Base-by-base conservation (phyloP, 2,329 filamentous ascomycete species). In the Fusarium praegraminearum region DNA sequence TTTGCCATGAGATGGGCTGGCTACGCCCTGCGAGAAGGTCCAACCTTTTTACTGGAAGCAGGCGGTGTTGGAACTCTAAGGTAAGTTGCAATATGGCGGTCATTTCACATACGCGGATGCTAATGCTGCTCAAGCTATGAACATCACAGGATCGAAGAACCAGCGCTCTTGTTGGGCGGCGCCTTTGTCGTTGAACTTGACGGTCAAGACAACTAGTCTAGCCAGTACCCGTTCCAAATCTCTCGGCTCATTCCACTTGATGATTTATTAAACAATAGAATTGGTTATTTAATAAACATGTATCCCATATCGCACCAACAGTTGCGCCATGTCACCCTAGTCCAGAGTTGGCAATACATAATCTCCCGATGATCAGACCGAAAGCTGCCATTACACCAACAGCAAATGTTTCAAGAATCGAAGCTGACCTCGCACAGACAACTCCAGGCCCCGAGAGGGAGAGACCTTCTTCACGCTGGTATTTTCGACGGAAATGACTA, bases 1-100 rank as follows among this genome's bases (percentile, higher is more conserved):
- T 93, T 98, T 78, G 94, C 94, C 9, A 93, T 95, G 84, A 86
- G 94, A 33, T 98, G 94, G 94, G 86, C 90, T 1, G 88, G 89
- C 0, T 91, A 91, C 81, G 84, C 87, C 15, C 83, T 98, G 62
- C 86, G 88, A 57, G 90, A 93, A 51, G 93, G 91, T 10, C 91
- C 93, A 40, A 87, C 90, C 8, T 89, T 98, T 77, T 84, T 97
- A 65, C 82, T 98, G n/a, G 94, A 98, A 78, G 92, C 93, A 8
- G 93, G 93, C n/a, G 93, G 92, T 71, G 90, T 96, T 2, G 93
- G 92, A 0, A 92, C 91, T 3, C 77, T 97, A 73, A 95, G 91
- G 90, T 91, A 75, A 76, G 82, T 69, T 32, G 8, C 28, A 20
- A 38, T 13, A 32, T 18, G n/a, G 5, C 24, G 7, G 4, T 15